A percentile compares a stretch with the other conserved stretches of the same genome.
These are phyloP conservation scores for Fusarium pilosicola DNA, from an alignment of 2,329 filamentous ascomycete genomes.

Conservation along the genomic window DNA sequence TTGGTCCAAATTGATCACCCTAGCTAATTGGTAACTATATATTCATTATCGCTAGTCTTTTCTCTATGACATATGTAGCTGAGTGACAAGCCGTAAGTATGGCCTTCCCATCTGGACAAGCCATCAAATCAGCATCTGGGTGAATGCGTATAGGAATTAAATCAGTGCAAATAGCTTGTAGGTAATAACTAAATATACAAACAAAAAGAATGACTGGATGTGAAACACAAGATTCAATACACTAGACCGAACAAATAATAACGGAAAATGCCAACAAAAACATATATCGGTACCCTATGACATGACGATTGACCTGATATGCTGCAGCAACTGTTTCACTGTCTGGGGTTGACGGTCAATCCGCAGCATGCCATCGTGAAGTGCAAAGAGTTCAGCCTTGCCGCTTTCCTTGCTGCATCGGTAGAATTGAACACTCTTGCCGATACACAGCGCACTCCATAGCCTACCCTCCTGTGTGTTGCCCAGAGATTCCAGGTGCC, in stretches of 20 bases:
- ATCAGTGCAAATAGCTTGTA: background rate
- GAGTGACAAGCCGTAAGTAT: no score
- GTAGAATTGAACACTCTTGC: background rate
- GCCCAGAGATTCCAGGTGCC: fast-evolving
- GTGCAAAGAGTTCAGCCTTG: fast-evolving
- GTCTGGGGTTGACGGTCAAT: background rate
- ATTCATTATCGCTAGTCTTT: background rate
- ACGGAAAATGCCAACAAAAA: background rate
- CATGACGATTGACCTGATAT: background rate
- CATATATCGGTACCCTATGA: fast-evolving
- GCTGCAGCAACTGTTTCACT: background rate
- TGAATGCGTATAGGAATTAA: fast-evolving
- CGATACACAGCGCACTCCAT: background rate
- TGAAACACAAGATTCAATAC: background rate
- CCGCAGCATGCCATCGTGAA: background rate
- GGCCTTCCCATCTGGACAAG: background rate
- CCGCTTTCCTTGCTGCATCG: background rate
- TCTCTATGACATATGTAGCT: background rate
- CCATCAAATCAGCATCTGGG: background rate
- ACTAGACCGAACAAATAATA: background rate
- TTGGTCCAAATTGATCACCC: no score
- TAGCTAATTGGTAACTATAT: fast-evolving
- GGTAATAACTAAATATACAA: background rate
- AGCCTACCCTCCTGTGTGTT: background rate
- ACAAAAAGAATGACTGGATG: background rate